A percentile compares a stretch with the other conserved stretches of the same genome.
These are phyloP conservation scores for Erigeron canadensis DNA, from an alignment of 129 eudicot genomes.

Conservation along the genomic window DNA sequence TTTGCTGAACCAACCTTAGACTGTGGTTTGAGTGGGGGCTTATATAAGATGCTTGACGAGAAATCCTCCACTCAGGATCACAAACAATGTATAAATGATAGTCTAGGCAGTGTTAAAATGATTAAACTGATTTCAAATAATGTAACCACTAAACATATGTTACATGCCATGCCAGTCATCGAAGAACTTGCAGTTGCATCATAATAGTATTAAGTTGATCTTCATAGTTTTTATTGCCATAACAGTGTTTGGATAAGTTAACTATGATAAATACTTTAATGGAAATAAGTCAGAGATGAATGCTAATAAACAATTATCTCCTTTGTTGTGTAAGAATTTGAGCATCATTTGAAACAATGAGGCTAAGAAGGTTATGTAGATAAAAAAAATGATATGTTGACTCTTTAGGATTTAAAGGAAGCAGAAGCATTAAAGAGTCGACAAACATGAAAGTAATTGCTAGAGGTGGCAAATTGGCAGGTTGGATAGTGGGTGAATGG, in stretches of 20 bases:
- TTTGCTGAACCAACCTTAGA: not conserved
- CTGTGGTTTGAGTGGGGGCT: not conserved
- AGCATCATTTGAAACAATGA: not conserved
- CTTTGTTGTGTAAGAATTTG: not conserved
- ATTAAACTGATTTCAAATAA: not conserved
- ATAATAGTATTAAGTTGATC: not conserved
- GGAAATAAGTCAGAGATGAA: not conserved
- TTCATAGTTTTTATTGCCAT: not conserved
- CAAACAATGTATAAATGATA: not conserved
- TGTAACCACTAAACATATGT: not conserved
- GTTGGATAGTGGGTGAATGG: not conserved
- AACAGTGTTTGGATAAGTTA: not conserved
- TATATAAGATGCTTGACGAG: not conserved
- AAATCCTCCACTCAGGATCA: not conserved
- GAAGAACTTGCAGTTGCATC: not conserved
- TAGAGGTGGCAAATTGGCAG: not conserved
- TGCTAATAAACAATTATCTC: no score
- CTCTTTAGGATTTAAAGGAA: not conserved
- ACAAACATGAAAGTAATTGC: not conserved
- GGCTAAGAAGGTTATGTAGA: not conserved
- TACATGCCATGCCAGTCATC: not conserved
- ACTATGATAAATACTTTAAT: not conserved
- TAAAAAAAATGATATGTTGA: no score
- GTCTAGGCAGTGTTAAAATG: not conserved
- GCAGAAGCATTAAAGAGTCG: not conserved